Evolutionary conservation across 1,284 basidiomycete species (phyloP).

Genomic region (Cutaneotrichosporon cyanovorans): DNA sequence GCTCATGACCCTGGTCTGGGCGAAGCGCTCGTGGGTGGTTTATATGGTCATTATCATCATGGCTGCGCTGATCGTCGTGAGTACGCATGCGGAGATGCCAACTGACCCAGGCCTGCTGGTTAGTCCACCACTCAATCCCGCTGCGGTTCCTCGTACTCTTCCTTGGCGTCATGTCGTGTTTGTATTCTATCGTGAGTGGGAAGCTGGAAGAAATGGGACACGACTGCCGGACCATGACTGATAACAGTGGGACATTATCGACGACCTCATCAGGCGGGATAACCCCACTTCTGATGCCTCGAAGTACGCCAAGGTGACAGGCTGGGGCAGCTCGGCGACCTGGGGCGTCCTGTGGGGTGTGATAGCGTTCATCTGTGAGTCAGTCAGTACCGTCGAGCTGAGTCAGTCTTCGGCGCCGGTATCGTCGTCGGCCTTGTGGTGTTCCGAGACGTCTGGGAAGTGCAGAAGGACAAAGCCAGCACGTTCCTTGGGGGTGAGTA

Average conservation of each 20-base stretch:
- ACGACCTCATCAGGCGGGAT: constrained; percentile 84
- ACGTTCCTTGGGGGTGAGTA: constrained; percentile 34
- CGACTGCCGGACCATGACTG: no score
- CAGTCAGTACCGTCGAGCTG: not conserved
- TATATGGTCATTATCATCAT: constrained; percentile 43
- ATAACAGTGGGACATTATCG: constrained; percentile 71
- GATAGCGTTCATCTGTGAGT: constrained; percentile 58
- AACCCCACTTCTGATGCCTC: constrained; percentile 87
- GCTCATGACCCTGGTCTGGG: constrained; percentile 84
- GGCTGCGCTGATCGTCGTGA: constrained; percentile 35
- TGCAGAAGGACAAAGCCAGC: constrained; percentile 32
- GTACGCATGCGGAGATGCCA: constrained; percentile 1
- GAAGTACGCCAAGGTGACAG: constrained; percentile 78
- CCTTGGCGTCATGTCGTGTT: constrained; percentile 88
- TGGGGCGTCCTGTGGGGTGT: constrained; percentile 77
- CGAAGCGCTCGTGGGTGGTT: constrained; percentile 63
- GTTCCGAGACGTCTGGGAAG: constrained; percentile 59
- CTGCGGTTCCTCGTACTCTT: constrained; percentile 66
- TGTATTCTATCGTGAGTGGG: constrained; percentile 53
- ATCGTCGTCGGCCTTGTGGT: constrained; percentile 74
- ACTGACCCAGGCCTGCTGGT: constrained; percentile 60
- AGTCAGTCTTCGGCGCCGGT: constrained; percentile 63
- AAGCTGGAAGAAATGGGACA: no score
- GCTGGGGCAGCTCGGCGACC: constrained; percentile 50
- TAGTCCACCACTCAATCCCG: constrained; percentile 60